Percentiles rank a stretch among this genome's conserved stretches.
phyloP scores from a whole-genome alignment of 768 basidiomycete species.

The Obba rivulosa region DNA sequence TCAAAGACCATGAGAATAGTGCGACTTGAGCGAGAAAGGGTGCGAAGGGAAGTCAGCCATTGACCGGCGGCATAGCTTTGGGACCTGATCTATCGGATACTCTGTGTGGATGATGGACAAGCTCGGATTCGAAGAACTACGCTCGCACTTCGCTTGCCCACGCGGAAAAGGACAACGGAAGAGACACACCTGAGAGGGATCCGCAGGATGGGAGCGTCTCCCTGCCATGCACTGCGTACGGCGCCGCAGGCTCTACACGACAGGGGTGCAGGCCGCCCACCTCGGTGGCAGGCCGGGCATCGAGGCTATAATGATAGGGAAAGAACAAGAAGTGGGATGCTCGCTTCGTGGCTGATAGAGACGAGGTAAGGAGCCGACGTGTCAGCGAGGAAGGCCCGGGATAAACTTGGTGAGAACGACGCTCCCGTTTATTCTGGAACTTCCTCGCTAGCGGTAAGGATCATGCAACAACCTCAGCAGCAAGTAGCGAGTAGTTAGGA shows the following conservation, averaged over 20 bases:
- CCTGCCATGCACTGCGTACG: too few relatives aligned
- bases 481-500: neutral
- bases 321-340: too few relatives aligned
- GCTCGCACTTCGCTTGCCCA: constrained; percentile 24
- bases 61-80: too few relatives aligned
- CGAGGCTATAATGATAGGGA: too few relatives aligned
- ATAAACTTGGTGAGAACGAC: constrained; percentile 42
- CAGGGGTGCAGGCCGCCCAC: too few relatives aligned
- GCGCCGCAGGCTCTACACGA: too few relatives aligned
- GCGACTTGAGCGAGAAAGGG: too few relatives aligned
- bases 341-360: neutral
- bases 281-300: too few relatives aligned
- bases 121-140: constrained; percentile 28
- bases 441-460: neutral
- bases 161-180: neutral
- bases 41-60: too few relatives aligned
- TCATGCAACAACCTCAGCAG: neutral
- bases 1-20: too few relatives aligned
- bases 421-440: constrained; percentile 33
- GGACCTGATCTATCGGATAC: neutral
- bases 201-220: too few relatives aligned
- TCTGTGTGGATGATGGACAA: constrained; percentile 3
- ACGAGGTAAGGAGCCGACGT: neutral
- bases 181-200: constrained; percentile 1
- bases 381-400: constrained; percentile 1